Evolutionary conservation across 176 grass and related monocot genomes (phyloP).

Genomic region (Cenchrus fungigraminus): DNA sequence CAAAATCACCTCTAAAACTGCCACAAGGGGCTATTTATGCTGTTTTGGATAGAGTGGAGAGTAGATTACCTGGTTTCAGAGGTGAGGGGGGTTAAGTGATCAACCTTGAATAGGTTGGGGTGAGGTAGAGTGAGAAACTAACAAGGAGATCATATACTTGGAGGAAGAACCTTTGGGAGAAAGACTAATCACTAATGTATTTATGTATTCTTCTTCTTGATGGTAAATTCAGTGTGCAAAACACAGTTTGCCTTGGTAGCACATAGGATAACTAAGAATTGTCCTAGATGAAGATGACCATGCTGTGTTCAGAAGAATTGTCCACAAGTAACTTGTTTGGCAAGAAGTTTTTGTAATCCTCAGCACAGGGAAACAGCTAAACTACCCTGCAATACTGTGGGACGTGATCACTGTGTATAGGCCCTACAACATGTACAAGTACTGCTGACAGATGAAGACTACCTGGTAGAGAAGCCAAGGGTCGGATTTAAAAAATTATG

Average conservation of each 20-base stretch:
- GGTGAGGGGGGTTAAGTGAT: too few species aligned
- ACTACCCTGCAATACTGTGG: too few species aligned
- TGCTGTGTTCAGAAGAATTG: too few species aligned
- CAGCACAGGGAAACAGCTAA: too few species aligned
- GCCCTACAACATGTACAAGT: background rate
- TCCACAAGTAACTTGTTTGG: too few species aligned
- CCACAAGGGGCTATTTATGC: too few species aligned
- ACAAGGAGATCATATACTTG: background rate
- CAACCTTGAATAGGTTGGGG: too few species aligned
- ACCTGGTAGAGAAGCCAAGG: slow-evolving; percentile 6
- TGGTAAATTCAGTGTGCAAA: background rate
- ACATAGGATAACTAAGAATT: background rate
- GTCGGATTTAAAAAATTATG: background rate
- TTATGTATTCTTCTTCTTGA: background rate
- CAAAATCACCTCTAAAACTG: too few species aligned
- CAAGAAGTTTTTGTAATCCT: background rate
- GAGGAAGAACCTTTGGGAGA: background rate
- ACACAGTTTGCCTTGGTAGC: background rate
- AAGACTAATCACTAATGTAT: background rate
- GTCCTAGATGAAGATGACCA: background rate
- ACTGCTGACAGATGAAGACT: background rate
- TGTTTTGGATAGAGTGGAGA: too few species aligned
- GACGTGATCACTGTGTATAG: background rate
- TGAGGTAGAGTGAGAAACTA: background rate
- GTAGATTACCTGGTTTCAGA: too few species aligned